These are phyloP conservation scores for Pythium oligandrum DNA, from an alignment of 352 stramenopile species.

Conservation along the genomic window DNA sequence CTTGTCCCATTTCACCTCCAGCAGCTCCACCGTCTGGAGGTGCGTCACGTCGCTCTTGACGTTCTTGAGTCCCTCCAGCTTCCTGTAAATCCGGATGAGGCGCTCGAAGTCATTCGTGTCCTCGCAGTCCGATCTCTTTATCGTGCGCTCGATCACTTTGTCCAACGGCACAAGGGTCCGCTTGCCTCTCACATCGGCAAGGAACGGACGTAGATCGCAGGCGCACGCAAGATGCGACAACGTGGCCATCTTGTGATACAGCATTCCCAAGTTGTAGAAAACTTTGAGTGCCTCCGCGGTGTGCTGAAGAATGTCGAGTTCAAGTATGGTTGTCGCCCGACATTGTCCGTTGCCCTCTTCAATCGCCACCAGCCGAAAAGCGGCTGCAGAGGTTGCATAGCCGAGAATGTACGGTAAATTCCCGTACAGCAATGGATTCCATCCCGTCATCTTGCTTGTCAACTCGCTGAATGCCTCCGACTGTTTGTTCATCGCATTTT, in stretches of 20 bases:
- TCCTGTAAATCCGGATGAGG: too few relatives aligned
- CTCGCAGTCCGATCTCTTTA: too few relatives aligned
- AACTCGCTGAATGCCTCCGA: background rate
- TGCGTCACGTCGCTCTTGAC: background rate
- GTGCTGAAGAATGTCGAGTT: constrained; percentile 2
- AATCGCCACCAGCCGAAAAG: constrained; percentile 8
- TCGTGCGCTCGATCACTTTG: too few relatives aligned
- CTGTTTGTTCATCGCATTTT: background rate
- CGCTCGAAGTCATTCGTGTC: too few relatives aligned
- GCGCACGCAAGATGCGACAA: constrained; percentile 1
- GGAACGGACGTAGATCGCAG: constrained; percentile 3
- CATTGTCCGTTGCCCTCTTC: background rate
- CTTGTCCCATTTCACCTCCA: background rate
- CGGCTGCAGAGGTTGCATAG: constrained; percentile 5
- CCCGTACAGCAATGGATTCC: constrained; percentile 5
- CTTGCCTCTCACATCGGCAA: background rate
- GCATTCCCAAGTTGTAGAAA: constrained; percentile 9
- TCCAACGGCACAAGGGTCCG: background rate
- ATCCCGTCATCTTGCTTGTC: constrained; percentile 8
- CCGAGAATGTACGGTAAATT: constrained; percentile 13
- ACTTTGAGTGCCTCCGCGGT: constrained; percentile 2
- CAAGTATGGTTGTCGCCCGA: constrained; percentile 1
- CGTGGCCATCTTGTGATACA: constrained; percentile 2
- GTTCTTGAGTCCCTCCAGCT: background rate
- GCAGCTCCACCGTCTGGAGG: background rate